Percentiles rank a stretch among this genome's conserved stretches.
phyloP scores from a whole-genome alignment of 495 filamentous ascomycete genomes.

The Sordaria brevicollis region DNA sequence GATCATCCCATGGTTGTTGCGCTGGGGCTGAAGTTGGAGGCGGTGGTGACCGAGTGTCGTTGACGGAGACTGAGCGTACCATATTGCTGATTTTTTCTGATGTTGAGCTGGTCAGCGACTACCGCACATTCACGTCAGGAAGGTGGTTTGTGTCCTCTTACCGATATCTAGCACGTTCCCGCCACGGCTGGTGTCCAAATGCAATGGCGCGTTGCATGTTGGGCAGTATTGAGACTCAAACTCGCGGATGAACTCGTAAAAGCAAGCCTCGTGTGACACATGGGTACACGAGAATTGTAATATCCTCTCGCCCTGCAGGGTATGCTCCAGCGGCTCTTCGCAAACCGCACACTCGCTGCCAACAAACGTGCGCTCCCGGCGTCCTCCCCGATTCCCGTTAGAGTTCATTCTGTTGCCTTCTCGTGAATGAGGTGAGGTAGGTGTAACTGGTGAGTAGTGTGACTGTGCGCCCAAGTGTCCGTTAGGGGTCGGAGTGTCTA shows the following conservation, averaged over 20 bases:
- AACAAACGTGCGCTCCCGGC: slow-evolving; percentile 90
- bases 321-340: slow-evolving; percentile 95
- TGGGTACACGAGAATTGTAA: slow-evolving; percentile 94
- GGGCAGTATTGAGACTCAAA: slow-evolving; percentile 93
- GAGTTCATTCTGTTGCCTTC: slow-evolving; percentile 56
- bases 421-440: slow-evolving; percentile 29
- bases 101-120: slow-evolving; percentile 10
- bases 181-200: slow-evolving; percentile 87
- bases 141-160: slow-evolving; percentile 23
- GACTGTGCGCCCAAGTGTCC: slow-evolving; percentile 32
- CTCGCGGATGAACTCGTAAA: slow-evolving; percentile 97
- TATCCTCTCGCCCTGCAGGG: slow-evolving; percentile 85
- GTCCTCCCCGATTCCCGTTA: slow-evolving; percentile 67
- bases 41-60: slow-evolving; percentile 47
- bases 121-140: background rate
- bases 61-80: slow-evolving; percentile 71
- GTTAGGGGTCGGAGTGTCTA: slow-evolving; percentile 30
- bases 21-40: slow-evolving; percentile 32
- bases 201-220: slow-evolving; percentile 84
- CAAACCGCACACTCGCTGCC: slow-evolving; percentile 93
- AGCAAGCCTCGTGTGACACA: slow-evolving; percentile 96
- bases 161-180: slow-evolving; percentile 92
- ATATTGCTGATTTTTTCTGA: slow-evolving; percentile 92
- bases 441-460: slow-evolving; percentile 31
- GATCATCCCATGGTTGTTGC: slow-evolving; percentile 38